Evolutionary conservation across 805 yeast genomes (phyloP).

Genomic region (Barnettozyma pratensis): DNA sequence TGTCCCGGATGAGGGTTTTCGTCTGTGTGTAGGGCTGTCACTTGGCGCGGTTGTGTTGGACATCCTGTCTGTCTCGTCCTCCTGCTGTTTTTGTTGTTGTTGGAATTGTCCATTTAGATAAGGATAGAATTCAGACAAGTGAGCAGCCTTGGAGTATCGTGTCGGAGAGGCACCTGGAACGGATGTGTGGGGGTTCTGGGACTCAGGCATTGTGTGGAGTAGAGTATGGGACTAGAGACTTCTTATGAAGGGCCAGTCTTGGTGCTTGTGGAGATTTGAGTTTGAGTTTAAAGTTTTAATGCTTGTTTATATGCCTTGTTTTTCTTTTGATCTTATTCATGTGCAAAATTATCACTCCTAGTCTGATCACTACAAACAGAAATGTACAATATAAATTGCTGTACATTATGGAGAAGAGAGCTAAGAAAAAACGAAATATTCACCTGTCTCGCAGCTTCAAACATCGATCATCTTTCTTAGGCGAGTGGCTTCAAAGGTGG

Average conservation of each 20-base stretch:
- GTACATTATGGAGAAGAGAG: no score
- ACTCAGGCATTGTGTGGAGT: not conserved
- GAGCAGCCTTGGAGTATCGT: slow-evolving; percentile 21
- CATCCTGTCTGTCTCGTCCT: not conserved
- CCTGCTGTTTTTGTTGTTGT: slow-evolving; percentile 10
- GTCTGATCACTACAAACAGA: no score
- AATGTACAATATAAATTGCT: no score
- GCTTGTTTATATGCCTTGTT: not conserved
- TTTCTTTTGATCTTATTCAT: not conserved
- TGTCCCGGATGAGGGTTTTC: slow-evolving; percentile 7
- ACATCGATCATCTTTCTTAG: no score
- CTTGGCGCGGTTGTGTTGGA: not conserved
- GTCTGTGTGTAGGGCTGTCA: not conserved
- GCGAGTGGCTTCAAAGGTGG: no score
- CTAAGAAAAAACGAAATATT: no score
- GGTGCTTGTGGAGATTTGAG: no score
- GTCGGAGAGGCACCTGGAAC: slow-evolving; percentile 26
- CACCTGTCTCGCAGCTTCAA: no score
- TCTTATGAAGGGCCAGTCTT: no score
- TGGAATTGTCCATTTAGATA: slow-evolving; percentile 24
- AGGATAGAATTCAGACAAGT: slow-evolving; percentile 26
- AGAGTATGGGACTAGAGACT: no score
- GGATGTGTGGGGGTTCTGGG: slow-evolving; percentile 14
- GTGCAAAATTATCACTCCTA: no score
- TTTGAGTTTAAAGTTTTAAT: no score